Conservation (phyloP, 495 filamentous ascomycete genomes). For the Letharia columbiana region DNA sequence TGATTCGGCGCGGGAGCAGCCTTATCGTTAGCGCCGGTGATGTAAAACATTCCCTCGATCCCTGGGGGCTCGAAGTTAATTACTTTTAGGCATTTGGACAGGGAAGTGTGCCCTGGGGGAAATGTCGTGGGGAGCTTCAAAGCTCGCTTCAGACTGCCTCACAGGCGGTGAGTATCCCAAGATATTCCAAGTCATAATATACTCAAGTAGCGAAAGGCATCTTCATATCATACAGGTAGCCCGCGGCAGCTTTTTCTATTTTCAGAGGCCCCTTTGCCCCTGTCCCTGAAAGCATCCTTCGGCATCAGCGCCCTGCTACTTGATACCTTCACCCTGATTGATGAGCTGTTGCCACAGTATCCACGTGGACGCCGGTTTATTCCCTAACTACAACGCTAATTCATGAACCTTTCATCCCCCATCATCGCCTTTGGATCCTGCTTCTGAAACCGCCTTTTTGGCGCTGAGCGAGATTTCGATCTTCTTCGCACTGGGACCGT, state of each 20-base stretch:
- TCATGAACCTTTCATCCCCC: not conserved
- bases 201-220: not conserved
- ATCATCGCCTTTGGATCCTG: slow-evolving; percentile 10
- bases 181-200: not conserved
- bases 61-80: not conserved
- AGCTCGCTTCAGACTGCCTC: not conserved
- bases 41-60: not conserved
- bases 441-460: slow-evolving; percentile 10
- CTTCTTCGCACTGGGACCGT: slow-evolving; percentile 25
- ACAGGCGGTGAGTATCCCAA: not conserved
- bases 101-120: no score
- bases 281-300: not conserved
- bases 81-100: not conserved
- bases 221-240: not conserved
- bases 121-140: no score
- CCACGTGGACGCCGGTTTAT: not conserved
- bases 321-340: not conserved
- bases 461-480: slow-evolving; percentile 30
- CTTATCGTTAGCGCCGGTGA: slow-evolving; percentile 10
- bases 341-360: not conserved
- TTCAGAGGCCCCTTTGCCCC: not conserved
- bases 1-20: slow-evolving; percentile 14
- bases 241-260: not conserved
- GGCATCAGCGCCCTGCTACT: not conserved
- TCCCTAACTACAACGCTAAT: not conserved